These are phyloP conservation scores for Syncephalastrum racemosum DNA, from an alignment of 371 early-diverging fungal genomes.

Conservation along the genomic window DNA sequence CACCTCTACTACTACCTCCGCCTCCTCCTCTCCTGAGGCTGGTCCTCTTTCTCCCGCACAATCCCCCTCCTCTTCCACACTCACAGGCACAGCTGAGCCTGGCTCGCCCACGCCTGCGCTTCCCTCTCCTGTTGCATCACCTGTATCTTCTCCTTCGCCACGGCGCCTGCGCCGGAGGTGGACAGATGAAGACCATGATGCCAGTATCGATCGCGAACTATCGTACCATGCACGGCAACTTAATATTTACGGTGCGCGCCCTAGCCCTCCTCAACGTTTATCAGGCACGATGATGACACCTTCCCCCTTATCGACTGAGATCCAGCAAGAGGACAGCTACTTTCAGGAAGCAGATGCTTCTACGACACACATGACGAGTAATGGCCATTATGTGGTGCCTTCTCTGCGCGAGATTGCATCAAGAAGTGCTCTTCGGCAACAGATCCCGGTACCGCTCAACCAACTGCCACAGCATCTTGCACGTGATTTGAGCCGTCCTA, in stretches of 20 bases:
- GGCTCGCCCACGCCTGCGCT: too few relatives aligned
- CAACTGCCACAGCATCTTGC: slow-evolving; percentile 44
- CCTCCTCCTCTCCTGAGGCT: slow-evolving; percentile 2
- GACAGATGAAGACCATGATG: slow-evolving; percentile 40
- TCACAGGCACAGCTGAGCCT: too few relatives aligned
- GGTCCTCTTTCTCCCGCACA: not conserved
- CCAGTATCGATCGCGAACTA: slow-evolving; percentile 43
- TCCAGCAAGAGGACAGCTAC: too few relatives aligned
- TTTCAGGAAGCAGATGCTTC: too few relatives aligned
- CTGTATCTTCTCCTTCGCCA: slow-evolving; percentile 2
- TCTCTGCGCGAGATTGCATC: slow-evolving; percentile 36
- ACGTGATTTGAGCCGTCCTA: slow-evolving; percentile 40
- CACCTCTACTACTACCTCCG: not conserved
- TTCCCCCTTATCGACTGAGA: too few relatives aligned
- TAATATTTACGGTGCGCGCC: slow-evolving; percentile 38
- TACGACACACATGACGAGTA: too few relatives aligned
- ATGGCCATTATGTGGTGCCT: slow-evolving; percentile 20
- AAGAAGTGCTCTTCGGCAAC: slow-evolving; percentile 24
- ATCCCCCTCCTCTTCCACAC: not conserved
- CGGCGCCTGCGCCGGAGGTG: not conserved
- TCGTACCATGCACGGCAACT: slow-evolving; percentile 43
- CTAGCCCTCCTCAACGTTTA: slow-evolving; percentile 16
- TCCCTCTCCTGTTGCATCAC: not conserved
- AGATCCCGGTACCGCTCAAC: slow-evolving; percentile 20
- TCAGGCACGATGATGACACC: not conserved